phyloP scores from a whole-genome alignment of 495 filamentous ascomycete species.

The Terfezia boudieri region DNA sequence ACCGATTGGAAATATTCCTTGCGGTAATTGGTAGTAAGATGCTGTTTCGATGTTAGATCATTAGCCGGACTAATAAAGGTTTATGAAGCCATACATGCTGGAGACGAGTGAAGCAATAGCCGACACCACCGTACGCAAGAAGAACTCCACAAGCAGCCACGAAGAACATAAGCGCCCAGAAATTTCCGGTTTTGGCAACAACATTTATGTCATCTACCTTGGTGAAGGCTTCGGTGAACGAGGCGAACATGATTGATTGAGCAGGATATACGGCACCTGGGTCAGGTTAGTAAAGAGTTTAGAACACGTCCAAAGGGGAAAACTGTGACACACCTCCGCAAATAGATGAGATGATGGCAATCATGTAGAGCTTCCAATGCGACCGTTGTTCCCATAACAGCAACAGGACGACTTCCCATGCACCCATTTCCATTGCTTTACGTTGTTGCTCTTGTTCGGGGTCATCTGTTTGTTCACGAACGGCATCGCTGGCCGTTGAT shows the following conservation, averaged over 20 bases:
- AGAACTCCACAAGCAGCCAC: conserved; percentile 30
- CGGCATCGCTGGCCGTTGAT: neutral
- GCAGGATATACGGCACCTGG: conserved; percentile 23
- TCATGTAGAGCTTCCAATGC: conserved; percentile 26
- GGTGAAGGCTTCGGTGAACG: conserved; percentile 27
- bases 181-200: conserved; percentile 25
- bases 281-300: conserved; percentile 7
- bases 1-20: conserved; percentile 38
- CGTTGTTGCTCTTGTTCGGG: conserved; percentile 9
- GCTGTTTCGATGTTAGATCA: conserved; percentile 16
- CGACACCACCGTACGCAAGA: conserved; percentile 30
- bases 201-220: conserved; percentile 20
- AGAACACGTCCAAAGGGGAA: conserved; percentile 15
- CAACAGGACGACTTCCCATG: conserved; percentile 25
- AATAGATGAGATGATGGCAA: conserved; percentile 26
- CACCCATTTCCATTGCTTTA: conserved; percentile 11
- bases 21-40: conserved; percentile 31
- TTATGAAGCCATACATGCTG: conserved; percentile 19
- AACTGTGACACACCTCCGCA: conserved; percentile 23
- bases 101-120: conserved; percentile 31
- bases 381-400: conserved; percentile 28
- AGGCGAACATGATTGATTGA: conserved; percentile 30
- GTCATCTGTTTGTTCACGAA: conserved; percentile 10
- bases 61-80: neutral
- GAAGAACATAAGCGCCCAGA: conserved; percentile 48